These are phyloP conservation scores for Massospora cicadina DNA, from an alignment of 371 early-diverging fungal species.

Conservation along the genomic window DNA sequence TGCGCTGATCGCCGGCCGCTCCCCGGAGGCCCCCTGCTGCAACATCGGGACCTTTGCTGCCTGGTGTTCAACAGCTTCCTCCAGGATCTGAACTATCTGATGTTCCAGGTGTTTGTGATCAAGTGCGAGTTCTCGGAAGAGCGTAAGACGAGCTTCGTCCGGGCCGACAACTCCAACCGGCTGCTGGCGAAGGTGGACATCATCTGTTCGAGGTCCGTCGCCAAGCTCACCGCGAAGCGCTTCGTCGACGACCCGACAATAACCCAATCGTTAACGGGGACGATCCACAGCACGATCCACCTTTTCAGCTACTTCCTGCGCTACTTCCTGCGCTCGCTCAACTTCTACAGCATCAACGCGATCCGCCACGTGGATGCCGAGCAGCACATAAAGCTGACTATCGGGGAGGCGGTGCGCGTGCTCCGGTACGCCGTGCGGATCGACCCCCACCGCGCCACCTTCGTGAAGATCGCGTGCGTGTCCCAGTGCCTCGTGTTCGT, in stretches of 20 bases:
- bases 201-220: background rate
- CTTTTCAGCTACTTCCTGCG: background rate
- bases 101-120: background rate
- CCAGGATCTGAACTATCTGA: background rate
- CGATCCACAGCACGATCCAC: background rate
- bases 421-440: background rate
- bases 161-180: background rate
- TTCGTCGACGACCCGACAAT: background rate
- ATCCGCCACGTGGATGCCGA: background rate
- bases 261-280: background rate
- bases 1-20: background rate
- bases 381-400: background rate
- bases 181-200: background rate
- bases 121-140: background rate
- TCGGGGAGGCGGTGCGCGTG: background rate
- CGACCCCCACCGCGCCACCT: background rate
- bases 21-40: background rate
- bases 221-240: background rate
- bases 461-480: background rate
- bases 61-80: background rate
- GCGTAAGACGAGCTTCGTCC: background rate
- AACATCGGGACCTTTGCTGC: background rate
- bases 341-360: background rate
- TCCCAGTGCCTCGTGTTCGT: background rate
- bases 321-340: background rate